A percentile compares a stretch with the other conserved stretches of the same genome.
Conservation (phyloP, 192 early-diverging fungal species). For the Coemansia sp. region DNA sequence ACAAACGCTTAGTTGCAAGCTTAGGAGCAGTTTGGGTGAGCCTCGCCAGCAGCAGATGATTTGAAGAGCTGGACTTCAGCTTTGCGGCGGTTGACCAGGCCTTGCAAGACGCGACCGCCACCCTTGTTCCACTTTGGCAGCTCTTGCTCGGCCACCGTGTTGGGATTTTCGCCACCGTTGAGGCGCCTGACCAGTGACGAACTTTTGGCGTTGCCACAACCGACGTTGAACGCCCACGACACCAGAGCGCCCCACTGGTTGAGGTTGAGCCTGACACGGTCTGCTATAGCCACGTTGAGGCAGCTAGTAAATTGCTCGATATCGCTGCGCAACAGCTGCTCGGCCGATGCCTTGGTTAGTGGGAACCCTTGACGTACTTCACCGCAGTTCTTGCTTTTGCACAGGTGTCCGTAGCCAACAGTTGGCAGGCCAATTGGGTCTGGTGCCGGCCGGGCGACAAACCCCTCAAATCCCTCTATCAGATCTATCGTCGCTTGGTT, state of each 20-base stretch:
- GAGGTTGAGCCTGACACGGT: slow-evolving; percentile 26
- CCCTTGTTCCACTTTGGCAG: slow-evolving; percentile 48
- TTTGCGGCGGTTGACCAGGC: slow-evolving; percentile 33
- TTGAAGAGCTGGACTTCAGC: slow-evolving; percentile 44
- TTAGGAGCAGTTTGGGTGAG: slow-evolving; percentile 25
- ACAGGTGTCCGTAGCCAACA: slow-evolving; percentile 49
- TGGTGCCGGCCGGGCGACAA: slow-evolving; percentile 38
- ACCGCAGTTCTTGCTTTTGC: slow-evolving; percentile 26
- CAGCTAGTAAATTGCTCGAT: slow-evolving; percentile 28
- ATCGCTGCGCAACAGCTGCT: slow-evolving; percentile 36
- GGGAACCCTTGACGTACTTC: slow-evolving; percentile 37
- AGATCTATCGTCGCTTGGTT: slow-evolving; percentile 35
- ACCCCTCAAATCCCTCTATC: slow-evolving; percentile 47
- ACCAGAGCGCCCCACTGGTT: slow-evolving; percentile 51
- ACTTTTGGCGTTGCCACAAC: slow-evolving; percentile 28
- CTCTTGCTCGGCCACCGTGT: slow-evolving; percentile 41
- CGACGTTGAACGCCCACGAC: slow-evolving; percentile 50
- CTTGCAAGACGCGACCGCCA: slow-evolving; percentile 28
- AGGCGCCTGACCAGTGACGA: slow-evolving; percentile 43
- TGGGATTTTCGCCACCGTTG: slow-evolving; percentile 33
- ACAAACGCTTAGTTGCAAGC: not conserved
- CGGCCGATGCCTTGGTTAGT: slow-evolving; percentile 32
- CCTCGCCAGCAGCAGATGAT: slow-evolving; percentile 16
- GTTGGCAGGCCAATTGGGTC: slow-evolving; percentile 56
- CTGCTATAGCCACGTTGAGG: slow-evolving; percentile 24